A percentile compares a stretch with the other conserved stretches of the same genome.
phyloP scores from a whole-genome alignment of 1,284 basidiomycete genomes.

The Athelia sp. region DNA sequence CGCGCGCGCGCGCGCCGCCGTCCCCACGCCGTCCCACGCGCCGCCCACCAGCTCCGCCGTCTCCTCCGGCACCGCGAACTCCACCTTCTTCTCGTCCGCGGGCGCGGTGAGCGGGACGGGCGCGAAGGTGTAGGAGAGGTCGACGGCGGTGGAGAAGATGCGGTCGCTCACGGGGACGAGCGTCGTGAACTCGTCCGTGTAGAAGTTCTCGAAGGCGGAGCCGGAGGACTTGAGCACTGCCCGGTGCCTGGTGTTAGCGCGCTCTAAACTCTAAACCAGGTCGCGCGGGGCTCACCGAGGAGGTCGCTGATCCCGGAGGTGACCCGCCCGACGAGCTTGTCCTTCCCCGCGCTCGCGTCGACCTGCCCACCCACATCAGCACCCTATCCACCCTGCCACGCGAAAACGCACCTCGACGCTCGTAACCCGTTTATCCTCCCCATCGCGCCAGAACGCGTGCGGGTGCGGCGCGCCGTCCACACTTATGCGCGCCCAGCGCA shows the following conservation, averaged over 20 bases:
- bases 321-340: conserved; percentile 55
- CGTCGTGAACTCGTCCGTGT: conserved; percentile 87
- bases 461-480: conserved; percentile 56
- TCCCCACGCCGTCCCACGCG: conserved; percentile 55
- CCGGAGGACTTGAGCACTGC: conserved; percentile 88
- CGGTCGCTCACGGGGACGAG: conserved; percentile 78
- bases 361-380: conserved; percentile 30
- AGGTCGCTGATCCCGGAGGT: conserved; percentile 74
- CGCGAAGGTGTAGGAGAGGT: conserved; percentile 64
- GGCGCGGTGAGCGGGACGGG: conserved; percentile 43
- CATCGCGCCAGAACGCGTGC: conserved; percentile 85
- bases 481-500: conserved; percentile 83
- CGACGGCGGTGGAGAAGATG: conserved; percentile 84
- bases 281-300: conserved; percentile 60
- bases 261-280: too few species aligned
- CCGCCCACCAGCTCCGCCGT: conserved; percentile 39
- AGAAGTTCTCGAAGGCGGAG: conserved; percentile 81
- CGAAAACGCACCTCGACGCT: conserved; percentile 53
- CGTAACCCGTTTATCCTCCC: conserved; percentile 81
- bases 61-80: conserved; percentile 39
- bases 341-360: conserved; percentile 57
- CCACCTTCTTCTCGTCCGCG: conserved; percentile 41
- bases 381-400: too few species aligned
- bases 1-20: conserved; percentile 51
- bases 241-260: too few species aligned